A percentile compares a stretch with the other conserved stretches of the same genome.
Conservation (phyloP, 305 asterid genomes). For the Stenogyne calaminthoides region DNA sequence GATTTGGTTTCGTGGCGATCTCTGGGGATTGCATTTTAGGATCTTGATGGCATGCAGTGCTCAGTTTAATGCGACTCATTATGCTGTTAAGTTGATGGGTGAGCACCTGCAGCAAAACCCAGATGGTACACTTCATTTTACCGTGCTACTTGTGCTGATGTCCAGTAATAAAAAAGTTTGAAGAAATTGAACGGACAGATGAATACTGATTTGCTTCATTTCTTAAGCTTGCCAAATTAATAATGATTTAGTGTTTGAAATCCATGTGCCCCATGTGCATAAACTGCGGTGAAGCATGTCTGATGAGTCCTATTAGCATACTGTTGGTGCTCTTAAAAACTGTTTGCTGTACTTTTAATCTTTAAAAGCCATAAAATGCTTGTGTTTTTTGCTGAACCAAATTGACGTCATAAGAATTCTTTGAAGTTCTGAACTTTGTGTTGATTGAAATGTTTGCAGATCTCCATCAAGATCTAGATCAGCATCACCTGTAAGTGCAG, state of each 20-base stretch:
- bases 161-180: constrained; percentile 26
- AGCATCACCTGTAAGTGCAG: constrained; percentile 45
- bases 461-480: constrained; percentile 50
- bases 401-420: not conserved
- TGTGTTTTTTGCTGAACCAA: not conserved
- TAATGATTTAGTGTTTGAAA: not conserved
- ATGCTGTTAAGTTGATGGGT: constrained; percentile 59
- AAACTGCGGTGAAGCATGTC: not conserved
- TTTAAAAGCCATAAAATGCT: not conserved
- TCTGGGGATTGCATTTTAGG: constrained; percentile 82
- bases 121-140: constrained; percentile 55
- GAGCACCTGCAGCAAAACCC: constrained; percentile 52
- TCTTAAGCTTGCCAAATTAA: not conserved
- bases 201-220: constrained; percentile 24
- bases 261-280: not conserved
- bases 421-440: constrained; percentile 26
- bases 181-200: constrained; percentile 17
- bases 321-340: not conserved
- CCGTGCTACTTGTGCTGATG: constrained; percentile 35
- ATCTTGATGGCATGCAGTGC: constrained; percentile 66
- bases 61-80: constrained; percentile 53
- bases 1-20: constrained; percentile 67
- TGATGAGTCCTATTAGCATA: constrained; percentile 2
- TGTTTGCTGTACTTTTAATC: not conserved
- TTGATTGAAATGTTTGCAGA: constrained; percentile 48